These are phyloP conservation scores for Silene coronaria DNA, from an alignment of 179 eudicot genomes.

Conservation along the genomic window DNA sequence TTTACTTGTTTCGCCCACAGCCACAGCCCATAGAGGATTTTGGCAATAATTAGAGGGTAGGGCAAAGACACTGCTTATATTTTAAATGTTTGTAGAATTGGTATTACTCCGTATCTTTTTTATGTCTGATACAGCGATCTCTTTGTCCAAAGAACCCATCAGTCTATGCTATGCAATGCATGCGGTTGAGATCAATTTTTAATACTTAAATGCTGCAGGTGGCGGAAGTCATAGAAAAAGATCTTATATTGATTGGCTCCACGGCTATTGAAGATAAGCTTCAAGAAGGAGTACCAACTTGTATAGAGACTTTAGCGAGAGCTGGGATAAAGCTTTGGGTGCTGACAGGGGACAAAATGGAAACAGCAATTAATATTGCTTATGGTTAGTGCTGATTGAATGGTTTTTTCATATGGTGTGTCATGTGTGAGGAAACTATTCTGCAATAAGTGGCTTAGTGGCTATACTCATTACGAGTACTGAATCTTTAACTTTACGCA, in stretches of 20 bases:
- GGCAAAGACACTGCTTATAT: background rate
- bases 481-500: conserved; percentile 31
- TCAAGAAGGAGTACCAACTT: conserved; percentile 94
- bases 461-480: background rate
- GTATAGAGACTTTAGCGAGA: conserved; percentile 85
- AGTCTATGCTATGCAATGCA: background rate
- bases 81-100: background rate
- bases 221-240: conserved; percentile 86
- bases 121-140: background rate
- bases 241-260: conserved; percentile 77
- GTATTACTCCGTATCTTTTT: background rate
- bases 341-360: conserved; percentile 98
- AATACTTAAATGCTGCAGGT: conserved; percentile 45
- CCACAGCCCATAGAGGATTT: background rate
- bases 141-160: background rate
- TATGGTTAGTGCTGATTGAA: conserved; percentile 64
- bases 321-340: conserved; percentile 99
- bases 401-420: background rate
- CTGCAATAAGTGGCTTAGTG: too few species aligned
- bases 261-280: conserved; percentile 99
- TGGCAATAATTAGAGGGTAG: background rate
- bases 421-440: background rate
- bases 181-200: background rate
- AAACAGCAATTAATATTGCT: conserved; percentile 95
- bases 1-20: background rate